phyloP scores from a whole-genome alignment of 768 basidiomycete species.

The Kwoniella newhampshirensis region DNA sequence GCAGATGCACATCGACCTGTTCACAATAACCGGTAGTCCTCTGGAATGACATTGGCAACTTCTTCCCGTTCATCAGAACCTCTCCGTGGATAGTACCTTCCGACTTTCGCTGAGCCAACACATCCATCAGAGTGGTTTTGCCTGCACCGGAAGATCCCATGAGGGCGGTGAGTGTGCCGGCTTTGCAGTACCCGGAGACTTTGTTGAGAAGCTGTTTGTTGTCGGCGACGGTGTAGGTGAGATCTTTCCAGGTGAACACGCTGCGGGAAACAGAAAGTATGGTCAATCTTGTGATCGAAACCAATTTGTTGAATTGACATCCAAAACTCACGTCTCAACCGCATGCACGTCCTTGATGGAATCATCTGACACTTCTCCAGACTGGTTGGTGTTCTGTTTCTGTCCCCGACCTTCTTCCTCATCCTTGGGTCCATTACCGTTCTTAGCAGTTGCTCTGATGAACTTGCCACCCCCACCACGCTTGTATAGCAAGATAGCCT shows the following conservation, averaged over 20 bases:
- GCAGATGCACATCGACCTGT: constrained; percentile 61
- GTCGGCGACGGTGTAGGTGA: constrained; percentile 45
- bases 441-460: constrained; percentile 48
- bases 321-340: constrained; percentile 4
- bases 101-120: constrained; percentile 39
- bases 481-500: constrained; percentile 39
- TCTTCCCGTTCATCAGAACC: constrained; percentile 55
- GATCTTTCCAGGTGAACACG: constrained; percentile 53
- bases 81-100: constrained; percentile 53
- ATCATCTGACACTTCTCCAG: neutral
- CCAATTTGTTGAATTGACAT: too few relatives aligned
- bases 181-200: constrained; percentile 75
- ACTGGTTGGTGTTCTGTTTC: constrained; percentile 32
- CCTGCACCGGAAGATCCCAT: constrained; percentile 63
- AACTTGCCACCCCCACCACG: constrained; percentile 41
- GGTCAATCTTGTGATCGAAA: too few relatives aligned
- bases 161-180: constrained; percentile 77
- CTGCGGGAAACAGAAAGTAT: constrained; percentile 26
- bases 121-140: constrained; percentile 48
- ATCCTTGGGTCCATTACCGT: constrained; percentile 36
- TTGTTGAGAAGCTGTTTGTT: constrained; percentile 62
- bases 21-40: constrained; percentile 54
- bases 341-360: constrained; percentile 1
- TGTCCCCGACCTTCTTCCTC: constrained; percentile 30
- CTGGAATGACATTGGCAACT: constrained; percentile 54